Base-by-base conservation (phyloP, 2,329 filamentous ascomycete species). In the Cadophora malorum region DNA sequence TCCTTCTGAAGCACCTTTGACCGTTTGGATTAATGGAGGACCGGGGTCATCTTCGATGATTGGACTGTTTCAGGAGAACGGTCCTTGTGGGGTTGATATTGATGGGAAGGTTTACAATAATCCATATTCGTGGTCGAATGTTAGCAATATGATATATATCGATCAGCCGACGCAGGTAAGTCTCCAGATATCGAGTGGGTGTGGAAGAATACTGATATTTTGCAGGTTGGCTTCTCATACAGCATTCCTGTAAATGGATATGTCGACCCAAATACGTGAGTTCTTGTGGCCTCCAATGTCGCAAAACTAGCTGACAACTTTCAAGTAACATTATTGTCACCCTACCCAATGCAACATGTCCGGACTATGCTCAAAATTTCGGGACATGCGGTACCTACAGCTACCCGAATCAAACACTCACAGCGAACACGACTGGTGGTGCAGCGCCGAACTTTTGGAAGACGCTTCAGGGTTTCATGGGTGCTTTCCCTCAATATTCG, bases 11-110 rank as follows among this genome's bases (percentile, higher is more conserved):
- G 81, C 70, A 77, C 83, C 81, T 12, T 74, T 89, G 56, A 85
- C 87, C 1, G 84, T 90, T 68, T 91, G 86, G 86, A 83, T 91
- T 69, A 90, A 90, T 76, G 89, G 89, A 45, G 89, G 89, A 0
- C 89, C 89, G 0, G 89, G 89, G 3, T 83, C 82, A 55, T 88
- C 85, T 74, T 89, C 86, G 64, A 83, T 91, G 81, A 83, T 87
- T 67, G 88, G 88, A 25, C 80, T 91, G 71, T 90, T 90, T 72
- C 79, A 82, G 21, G 88, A 89, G 71, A 80, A 83, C 56, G 88
- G 88, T 6, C 83, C 82, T 35, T 87, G 81, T 63, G 62, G 70
- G 5, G 65, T 77, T 28, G 75, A 75, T 71, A 76, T 81, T 65
- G 75, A 86, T 45, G 74, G 74, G 7, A 72, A 73, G 85, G 72